Evolutionary conservation across 352 stramenopile genomes (phyloP).

Genomic region (Phytophthora citrophthora): DNA sequence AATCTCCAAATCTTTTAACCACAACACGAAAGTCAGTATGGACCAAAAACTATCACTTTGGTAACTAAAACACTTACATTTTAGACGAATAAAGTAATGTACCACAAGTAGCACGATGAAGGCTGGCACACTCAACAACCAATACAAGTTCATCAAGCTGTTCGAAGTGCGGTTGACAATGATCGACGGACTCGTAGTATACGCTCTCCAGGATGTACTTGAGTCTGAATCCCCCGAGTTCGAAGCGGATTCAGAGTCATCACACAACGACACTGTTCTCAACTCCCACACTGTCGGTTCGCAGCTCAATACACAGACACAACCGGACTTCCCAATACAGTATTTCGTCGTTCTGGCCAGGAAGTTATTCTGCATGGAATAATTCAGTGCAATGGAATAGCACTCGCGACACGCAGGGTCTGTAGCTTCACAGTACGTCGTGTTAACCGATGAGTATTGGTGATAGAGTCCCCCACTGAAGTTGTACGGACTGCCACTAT

Average conservation of each 20-base stretch:
- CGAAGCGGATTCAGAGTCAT: constrained; percentile 15
- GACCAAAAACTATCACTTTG: background rate
- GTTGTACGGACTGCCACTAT: constrained; percentile 50
- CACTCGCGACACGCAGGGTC: constrained; percentile 54
- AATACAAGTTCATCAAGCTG: constrained; percentile 23
- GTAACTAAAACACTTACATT: constrained; percentile 16
- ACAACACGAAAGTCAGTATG: background rate
- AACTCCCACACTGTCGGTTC: constrained; percentile 39
- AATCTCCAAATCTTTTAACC: constrained; percentile 19
- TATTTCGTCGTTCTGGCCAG: constrained; percentile 59
- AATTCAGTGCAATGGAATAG: constrained; percentile 44
- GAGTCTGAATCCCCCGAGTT: background rate
- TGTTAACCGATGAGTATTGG: constrained; percentile 51
- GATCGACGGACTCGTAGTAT: constrained; percentile 27
- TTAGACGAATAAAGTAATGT: constrained; percentile 29
- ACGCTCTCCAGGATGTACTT: constrained; percentile 15
- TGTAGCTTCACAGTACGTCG: constrained; percentile 54
- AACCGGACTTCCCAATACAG: constrained; percentile 44
- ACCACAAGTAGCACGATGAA: constrained; percentile 25
- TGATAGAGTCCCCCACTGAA: constrained; percentile 50
- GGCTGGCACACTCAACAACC: constrained; percentile 16
- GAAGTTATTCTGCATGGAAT: constrained; percentile 43
- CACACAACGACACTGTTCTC: constrained; percentile 25
- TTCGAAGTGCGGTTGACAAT: constrained; percentile 19
- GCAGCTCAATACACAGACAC: constrained; percentile 62